Base-by-base conservation (phyloP, 768 basidiomycete species). In the Lactarius hatsudake region DNA sequence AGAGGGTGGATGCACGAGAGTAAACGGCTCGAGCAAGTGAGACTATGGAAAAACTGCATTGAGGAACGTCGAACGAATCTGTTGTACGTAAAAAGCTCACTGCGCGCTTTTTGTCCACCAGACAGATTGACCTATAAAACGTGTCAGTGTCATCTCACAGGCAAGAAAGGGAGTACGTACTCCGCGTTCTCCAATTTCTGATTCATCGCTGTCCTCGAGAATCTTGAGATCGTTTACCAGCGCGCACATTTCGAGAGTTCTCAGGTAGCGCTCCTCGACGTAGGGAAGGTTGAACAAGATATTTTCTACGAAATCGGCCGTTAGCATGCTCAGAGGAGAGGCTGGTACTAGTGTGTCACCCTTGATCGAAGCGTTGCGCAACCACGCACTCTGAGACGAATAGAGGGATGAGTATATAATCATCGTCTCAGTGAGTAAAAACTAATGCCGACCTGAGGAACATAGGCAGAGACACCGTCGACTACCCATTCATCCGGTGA, bases 121-220 rank as follows among this genome's bases (percentile, higher is more conserved):
- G 79, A 81, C 3, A 85, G 73, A 70, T 83, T 84, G 18, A 83
- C 76, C 79, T 78, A 59, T 8, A 12, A 13, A n/a, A 17, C 40
- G 12, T 18, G 13, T 63, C 42, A 59, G 30, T 28, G 23, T 32
- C n/a, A 28, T 23, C 1, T 53, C 13, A 42, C 28, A 15, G 18
- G 18, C 0, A 51, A 42, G n/a, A 45, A 45, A 36, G 40, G 53
- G 26, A 45, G 59, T 0, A 61, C 51, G 76, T 73, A 91, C 91
- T 30, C 92, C 92, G 38, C 90, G 87, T 79, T 94, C 92, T 23
- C 92, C 92, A 63, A 94, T 93, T 76, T 94, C 93, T 0, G 91
- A 87, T 71, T 91, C 87, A 71, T 94, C 93, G 1, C 93, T 91
- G 71, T 94, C 93, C 74, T 94, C 93, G 18, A 95, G 79, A 63